A percentile compares a stretch with the other conserved stretches of the same genome.
Evolutionary conservation across 179 eudicot species (phyloP).

Genomic region (Amaranthus tricolor): DNA sequence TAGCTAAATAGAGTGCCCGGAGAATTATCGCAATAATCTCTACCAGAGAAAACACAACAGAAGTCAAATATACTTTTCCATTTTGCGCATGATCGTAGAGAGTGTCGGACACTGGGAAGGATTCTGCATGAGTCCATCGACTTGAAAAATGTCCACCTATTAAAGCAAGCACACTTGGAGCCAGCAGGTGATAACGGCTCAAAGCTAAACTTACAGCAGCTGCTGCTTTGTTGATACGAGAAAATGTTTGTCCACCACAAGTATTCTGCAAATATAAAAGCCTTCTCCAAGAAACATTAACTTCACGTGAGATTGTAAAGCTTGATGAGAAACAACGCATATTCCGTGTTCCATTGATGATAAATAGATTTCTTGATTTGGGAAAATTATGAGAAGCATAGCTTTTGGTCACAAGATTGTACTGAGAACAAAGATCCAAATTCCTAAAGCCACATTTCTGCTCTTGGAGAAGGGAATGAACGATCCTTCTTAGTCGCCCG

Average conservation of each 20-base stretch:
- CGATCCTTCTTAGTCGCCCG: constrained; percentile 46
- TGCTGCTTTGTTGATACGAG: constrained; percentile 56
- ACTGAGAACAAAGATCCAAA: constrained; percentile 29
- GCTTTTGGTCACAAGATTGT: constrained; percentile 26
- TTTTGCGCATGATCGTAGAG: constrained; percentile 56
- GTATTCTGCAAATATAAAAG: constrained; percentile 31
- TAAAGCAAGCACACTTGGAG: constrained; percentile 64
- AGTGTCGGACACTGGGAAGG: constrained; percentile 41
- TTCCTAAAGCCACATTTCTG: constrained; percentile 30
- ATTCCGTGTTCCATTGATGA: constrained; percentile 28
- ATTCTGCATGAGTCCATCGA: constrained; percentile 48
- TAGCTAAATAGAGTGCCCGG: constrained; percentile 57
- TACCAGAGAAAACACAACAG: constrained; percentile 44
- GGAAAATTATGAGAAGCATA: constrained; percentile 26
- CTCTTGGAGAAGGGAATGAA: constrained; percentile 34
- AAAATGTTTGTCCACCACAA: constrained; percentile 36
- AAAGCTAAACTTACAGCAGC: constrained; percentile 75
- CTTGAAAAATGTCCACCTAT: constrained; percentile 53
- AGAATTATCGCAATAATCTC: constrained; percentile 57
- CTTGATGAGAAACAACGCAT: constrained; percentile 37
- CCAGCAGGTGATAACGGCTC: constrained; percentile 63
- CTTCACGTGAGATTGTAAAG: constrained; percentile 36
- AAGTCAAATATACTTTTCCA: constrained; percentile 53
- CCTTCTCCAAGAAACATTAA: constrained; percentile 62
- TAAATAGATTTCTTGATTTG: constrained; percentile 33